phyloP scores from a whole-genome alignment of 306 rosid species.

The Vicia sativa region DNA sequence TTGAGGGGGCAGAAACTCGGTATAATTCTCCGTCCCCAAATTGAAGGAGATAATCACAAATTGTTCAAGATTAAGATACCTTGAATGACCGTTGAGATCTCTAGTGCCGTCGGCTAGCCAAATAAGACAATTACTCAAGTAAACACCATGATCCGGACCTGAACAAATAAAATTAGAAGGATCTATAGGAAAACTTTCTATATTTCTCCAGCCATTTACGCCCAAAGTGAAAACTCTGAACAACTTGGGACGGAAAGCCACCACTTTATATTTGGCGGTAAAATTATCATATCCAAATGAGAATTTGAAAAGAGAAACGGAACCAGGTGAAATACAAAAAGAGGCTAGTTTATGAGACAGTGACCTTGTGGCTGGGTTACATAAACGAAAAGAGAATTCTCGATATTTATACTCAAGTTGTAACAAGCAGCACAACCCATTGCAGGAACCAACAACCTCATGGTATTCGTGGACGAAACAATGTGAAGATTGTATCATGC shows the following conservation, averaged over 20 bases:
- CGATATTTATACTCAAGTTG: accelerated
- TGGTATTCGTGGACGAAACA: not conserved
- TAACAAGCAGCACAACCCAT: not conserved
- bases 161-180: too few relatives aligned
- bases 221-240: not conserved
- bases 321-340: accelerated
- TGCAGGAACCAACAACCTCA: not conserved
- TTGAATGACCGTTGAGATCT: too few relatives aligned
- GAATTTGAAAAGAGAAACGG: not conserved
- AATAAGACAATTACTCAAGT: not conserved
- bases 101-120: not conserved
- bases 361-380: not conserved
- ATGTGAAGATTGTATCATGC: not conserved
- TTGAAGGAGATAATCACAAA: not conserved
- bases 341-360: not conserved
- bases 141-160: not conserved
- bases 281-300: not conserved
- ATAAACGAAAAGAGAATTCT: not conserved
- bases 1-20: not conserved
- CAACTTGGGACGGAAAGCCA: not conserved
- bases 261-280: not conserved
- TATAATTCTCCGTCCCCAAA: not conserved
- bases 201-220: not conserved
- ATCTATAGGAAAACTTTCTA: not conserved
- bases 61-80: not conserved